Base-by-base conservation (phyloP, 371 early-diverging fungal genomes). In the Mortierella sp. region DNA sequence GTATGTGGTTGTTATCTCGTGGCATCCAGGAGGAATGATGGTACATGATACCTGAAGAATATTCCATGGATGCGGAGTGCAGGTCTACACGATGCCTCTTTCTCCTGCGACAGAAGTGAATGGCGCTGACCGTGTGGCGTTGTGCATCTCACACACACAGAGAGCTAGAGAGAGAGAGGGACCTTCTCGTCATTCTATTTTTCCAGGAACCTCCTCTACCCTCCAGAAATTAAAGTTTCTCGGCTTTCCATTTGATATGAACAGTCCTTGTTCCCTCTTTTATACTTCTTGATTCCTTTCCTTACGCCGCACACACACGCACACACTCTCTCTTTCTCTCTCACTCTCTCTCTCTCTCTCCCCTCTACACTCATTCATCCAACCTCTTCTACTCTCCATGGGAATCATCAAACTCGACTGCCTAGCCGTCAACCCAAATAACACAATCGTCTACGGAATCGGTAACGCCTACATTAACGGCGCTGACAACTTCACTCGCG, bases 321-420 rank as follows among this genome's bases (percentile, higher is more conserved):
- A 1, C 32, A 32, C 32, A 1, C 32, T n/a, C 29, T 2, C 8
- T 32, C 27, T 35, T 3, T 35, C 35, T 35, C 35, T 2, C 35
- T 35, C 35, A 3, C 35, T 35, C 35, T 35, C 3, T 35, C 35
- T 35, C 35, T 35, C 54, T 54, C 0, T 41, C 54, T 24, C 24
- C 54, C 24, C 11, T 10, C 11, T 27, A 4, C 56, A 56, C 12
- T 27, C 29, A 32, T n/a, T 56, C 56, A 56, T 56, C 29, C 60
- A 55, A 16, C 10, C 21, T 18, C 65, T 14, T 65, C 38, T 38
- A 2, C 1, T 21, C 38, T 21, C 5, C 65, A 65, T 65, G 65
- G 65, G 65, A 16, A 38, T 24, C 65, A 4, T 65, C 38, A 65
- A 65, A 65, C 65, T 65, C 8, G 65, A 65, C 41, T 65, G 65